Evolutionary conservation across 1,284 basidiomycete species (phyloP), one percentile per base, ranked within the genome.

Genomic region (Mycosarcoma maydis): DNA sequence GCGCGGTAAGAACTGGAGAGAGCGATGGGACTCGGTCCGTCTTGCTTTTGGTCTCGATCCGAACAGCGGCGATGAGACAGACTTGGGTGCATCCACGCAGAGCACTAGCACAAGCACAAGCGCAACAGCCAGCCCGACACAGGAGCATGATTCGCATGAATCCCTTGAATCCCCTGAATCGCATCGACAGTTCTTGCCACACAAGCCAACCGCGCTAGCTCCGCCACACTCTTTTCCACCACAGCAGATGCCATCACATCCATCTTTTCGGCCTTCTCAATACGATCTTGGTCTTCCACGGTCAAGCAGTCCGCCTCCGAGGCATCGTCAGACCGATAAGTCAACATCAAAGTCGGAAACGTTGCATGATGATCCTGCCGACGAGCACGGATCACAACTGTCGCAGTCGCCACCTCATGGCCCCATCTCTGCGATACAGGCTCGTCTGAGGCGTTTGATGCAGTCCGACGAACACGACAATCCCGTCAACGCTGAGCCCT

Each of bases 1-100:
- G 2, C 52, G 78, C 5, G 79, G 77, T 5, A 44, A 41, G 3
- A 68, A 59, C 24, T 81, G 79, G 79, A 36, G 52, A n/a, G 68
- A 77, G 39, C 58, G 78, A 8, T 81, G 79, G 79, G 78, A 80
- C 29, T 57, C 69, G 14, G 76, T 81, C 14, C 57, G 78, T 10
- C 44, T 78, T 13, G 65, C 72, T 0, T 49, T 79, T 16, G 79
- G 79, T n/a, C 60, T 77, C 16, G 76, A 78, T 37, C 73, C 78
- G 11, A 43, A 57, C 49, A 60, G 55, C 45, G 47, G 45, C 38
- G 69, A 56, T 10, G 59, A 55, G 29, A 53, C 42, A 11, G 61
- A 67, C n/a, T 40, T 45, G 3, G 56, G 48, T 42, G 29, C 50
- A 0, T 49, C 36, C 3, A 60, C 60, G 7, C 51, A 50, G 19